Conservation (phyloP, 306 rosid genomes). For the Cucumis sativus region Cucumber_9930_V3 NC_026659.2:28892501-28893000, state of each 20-base stretch:
- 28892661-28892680: not conserved
- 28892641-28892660: not conserved
- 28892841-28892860: slow-evolving; percentile 45
- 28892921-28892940: slow-evolving; percentile 65
- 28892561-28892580: no score
- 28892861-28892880: slow-evolving; percentile 42
- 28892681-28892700: not conserved
- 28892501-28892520: no score
- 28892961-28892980: slow-evolving; percentile 13
- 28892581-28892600: no score
- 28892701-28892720: not conserved
- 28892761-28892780: slow-evolving; percentile 43
- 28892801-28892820: slow-evolving; percentile 36
- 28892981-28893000: slow-evolving; percentile 20
- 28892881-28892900: slow-evolving; percentile 83
- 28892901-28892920: slow-evolving; percentile 66
- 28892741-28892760: no score
- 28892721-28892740: not conserved
- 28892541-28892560: no score
- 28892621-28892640: not conserved
- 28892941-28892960: slow-evolving; percentile 42
- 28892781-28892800: slow-evolving; percentile 27
- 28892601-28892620: not conserved
- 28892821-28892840: slow-evolving; percentile 75
- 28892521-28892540: no score